Conservation (phyloP, 768 basidiomycete genomes). For the Tricholoma flavovirens region DNA sequence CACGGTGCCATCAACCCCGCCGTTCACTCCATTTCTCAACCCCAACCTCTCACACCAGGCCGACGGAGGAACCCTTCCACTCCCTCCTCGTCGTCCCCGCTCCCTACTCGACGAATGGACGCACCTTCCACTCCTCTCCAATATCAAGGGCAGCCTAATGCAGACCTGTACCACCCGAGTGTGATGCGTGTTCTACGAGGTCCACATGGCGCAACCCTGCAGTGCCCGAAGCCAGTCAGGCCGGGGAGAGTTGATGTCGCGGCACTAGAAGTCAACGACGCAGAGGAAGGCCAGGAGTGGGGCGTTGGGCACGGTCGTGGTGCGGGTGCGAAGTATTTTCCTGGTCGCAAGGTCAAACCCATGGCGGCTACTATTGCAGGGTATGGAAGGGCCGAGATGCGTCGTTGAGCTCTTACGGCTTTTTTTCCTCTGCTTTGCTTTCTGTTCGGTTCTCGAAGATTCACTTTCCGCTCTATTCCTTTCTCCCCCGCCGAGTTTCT, state of each 20-base stretch:
- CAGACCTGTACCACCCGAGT: neutral
- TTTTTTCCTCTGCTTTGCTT: neutral
- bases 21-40: neutral
- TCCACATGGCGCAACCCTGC: slow-evolving; percentile 9
- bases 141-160: neutral
- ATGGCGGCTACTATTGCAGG: slow-evolving; percentile 11
- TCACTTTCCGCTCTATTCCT: neutral
- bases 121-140: neutral
- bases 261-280: slow-evolving; percentile 6
- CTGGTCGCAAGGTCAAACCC: neutral
- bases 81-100: slow-evolving; percentile 9
- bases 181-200: slow-evolving; percentile 10
- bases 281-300: slow-evolving; percentile 5
- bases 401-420: slow-evolving; percentile 2
- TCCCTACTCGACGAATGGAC: slow-evolving; percentile 2
- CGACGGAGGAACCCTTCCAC: slow-evolving; percentile 13
- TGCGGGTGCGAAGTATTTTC: neutral
- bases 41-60: neutral
- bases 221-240: slow-evolving; percentile 1
- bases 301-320: neutral
- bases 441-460: neutral
- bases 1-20: neutral
- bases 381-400: slow-evolving; percentile 5
- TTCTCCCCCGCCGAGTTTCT: neutral
- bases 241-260: neutral